Conservation (phyloP, 106 monocot genomes). For the Phalaenopsis aphrodite region DNA sequence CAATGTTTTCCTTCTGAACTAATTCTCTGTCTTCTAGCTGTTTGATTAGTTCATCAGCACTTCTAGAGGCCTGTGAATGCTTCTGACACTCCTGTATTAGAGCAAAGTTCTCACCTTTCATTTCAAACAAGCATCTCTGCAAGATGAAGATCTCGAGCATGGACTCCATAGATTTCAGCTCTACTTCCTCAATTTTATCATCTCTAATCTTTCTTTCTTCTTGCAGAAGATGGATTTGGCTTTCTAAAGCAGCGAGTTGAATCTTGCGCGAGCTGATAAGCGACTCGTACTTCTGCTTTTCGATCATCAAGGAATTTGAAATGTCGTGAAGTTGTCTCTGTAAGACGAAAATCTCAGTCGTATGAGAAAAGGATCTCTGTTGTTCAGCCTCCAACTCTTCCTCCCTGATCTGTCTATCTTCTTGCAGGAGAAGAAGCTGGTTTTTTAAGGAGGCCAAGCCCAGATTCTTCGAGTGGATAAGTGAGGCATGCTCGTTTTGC, state of each 20-base stretch:
- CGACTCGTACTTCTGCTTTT: constrained; percentile 29
- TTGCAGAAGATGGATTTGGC: constrained; percentile 21
- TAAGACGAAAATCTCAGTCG: constrained; percentile 9
- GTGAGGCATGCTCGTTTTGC: constrained; percentile 38
- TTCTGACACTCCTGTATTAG: constrained; percentile 13
- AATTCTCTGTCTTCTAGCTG: constrained; percentile 3
- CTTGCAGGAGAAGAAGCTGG: constrained; percentile 15
- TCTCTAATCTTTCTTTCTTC: constrained; percentile 5
- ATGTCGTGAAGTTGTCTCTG: constrained; percentile 15
- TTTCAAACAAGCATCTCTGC: constrained; percentile 15
- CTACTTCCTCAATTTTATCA: constrained; percentile 7
- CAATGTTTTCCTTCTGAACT: constrained; percentile 13
- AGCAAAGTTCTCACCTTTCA: constrained; percentile 8
- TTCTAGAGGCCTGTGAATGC: not conserved
- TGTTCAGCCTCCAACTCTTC: constrained; percentile 8
- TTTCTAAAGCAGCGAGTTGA: constrained; percentile 18
- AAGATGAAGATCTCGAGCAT: constrained; percentile 17
- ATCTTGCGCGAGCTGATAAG: constrained; percentile 2
- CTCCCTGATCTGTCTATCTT: not conserved
- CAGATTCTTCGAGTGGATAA: constrained; percentile 24
- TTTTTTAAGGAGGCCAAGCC: constrained; percentile 20
- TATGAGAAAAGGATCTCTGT: constrained; percentile 2
- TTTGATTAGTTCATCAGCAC: constrained; percentile 1
- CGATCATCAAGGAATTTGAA: constrained; percentile 16
- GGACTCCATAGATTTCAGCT: constrained; percentile 12